Percentiles rank a stretch among this genome's conserved stretches.
phyloP scores from a whole-genome alignment of 495 filamentous ascomycete genomes.

The Hyaloscypha variabilis region DNA sequence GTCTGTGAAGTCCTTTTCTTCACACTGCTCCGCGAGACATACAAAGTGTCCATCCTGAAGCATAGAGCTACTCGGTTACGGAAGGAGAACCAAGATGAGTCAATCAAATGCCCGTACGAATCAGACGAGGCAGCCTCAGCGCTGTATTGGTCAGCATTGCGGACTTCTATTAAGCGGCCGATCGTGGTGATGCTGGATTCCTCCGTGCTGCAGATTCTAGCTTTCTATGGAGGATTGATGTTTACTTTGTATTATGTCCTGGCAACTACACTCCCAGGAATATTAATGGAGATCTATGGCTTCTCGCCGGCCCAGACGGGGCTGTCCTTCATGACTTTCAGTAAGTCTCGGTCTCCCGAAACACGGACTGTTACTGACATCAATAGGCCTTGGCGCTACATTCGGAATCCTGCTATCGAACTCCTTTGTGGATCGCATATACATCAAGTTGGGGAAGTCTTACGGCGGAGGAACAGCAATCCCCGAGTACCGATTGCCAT shows the following conservation, averaged over 20 bases:
- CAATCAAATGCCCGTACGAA: conserved; percentile 50
- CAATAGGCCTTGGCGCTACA: conserved; percentile 50
- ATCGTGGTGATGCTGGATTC: conserved; percentile 48
- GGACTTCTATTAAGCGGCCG: conserved; percentile 48
- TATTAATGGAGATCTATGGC: conserved; percentile 48
- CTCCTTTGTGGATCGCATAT: conserved; percentile 51
- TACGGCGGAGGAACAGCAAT: conserved; percentile 39
- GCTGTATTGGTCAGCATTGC: conserved; percentile 25
- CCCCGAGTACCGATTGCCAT: conserved; percentile 55
- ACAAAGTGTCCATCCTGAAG: conserved; percentile 43
- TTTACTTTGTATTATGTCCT: conserved; percentile 59
- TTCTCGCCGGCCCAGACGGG: conserved; percentile 49
- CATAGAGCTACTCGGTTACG: conserved; percentile 43
- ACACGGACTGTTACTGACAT: conserved; percentile 30
- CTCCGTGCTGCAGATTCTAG: conserved; percentile 49
- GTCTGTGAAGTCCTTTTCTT: conserved; percentile 46
- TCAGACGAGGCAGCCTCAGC: conserved; percentile 23
- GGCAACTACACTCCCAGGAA: conserved; percentile 53
- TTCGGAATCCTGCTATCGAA: conserved; percentile 50
- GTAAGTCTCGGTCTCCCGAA: conserved; percentile 39
- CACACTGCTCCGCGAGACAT: conserved; percentile 55
- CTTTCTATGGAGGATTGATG: conserved; percentile 49
- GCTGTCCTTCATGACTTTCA: conserved; percentile 50
- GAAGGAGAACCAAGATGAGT: conserved; percentile 42
- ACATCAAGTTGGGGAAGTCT: conserved; percentile 45